Percentiles rank a stretch among this genome's conserved stretches.
These are phyloP conservation scores for Ceriops decandra DNA, from an alignment of 345 rosid genomes.

Conservation along the genomic window DNA sequence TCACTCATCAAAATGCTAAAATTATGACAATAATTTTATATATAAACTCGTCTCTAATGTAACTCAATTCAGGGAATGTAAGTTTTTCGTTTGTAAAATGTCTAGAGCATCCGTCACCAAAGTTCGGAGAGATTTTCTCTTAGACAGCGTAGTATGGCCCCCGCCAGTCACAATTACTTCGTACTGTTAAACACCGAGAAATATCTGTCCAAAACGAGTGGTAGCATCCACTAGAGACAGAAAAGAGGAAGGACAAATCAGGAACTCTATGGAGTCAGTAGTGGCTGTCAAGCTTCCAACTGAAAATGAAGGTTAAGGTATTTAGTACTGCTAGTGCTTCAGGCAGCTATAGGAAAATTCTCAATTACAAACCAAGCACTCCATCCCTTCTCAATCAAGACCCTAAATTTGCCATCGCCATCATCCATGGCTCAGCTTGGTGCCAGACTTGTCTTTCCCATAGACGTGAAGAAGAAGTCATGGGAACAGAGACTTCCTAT, in stretches of 20 bases:
- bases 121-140: too few relatives aligned
- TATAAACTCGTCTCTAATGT: too few relatives aligned
- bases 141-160: too few relatives aligned
- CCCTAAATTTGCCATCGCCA: neutral
- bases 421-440: constrained; percentile 38
- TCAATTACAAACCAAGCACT: neutral
- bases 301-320: constrained; percentile 10
- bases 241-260: neutral
- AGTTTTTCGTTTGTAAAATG: too few relatives aligned
- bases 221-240: constrained; percentile 11
- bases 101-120: too few relatives aligned
- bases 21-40: too few relatives aligned
- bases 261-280: constrained; percentile 2
- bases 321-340: neutral
- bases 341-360: neutral
- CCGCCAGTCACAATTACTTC: too few relatives aligned
- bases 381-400: neutral
- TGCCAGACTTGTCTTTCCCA: constrained; percentile 40
- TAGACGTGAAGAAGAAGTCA: constrained; percentile 61
- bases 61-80: too few relatives aligned
- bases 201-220: constrained; percentile 11
- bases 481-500: constrained; percentile 49
- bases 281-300: constrained; percentile 14
- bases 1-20: too few relatives aligned
- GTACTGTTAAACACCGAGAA: neutral